Conservation (phyloP, 495 filamentous ascomycete genomes). For the Pyrenula aspistea region DNA sequence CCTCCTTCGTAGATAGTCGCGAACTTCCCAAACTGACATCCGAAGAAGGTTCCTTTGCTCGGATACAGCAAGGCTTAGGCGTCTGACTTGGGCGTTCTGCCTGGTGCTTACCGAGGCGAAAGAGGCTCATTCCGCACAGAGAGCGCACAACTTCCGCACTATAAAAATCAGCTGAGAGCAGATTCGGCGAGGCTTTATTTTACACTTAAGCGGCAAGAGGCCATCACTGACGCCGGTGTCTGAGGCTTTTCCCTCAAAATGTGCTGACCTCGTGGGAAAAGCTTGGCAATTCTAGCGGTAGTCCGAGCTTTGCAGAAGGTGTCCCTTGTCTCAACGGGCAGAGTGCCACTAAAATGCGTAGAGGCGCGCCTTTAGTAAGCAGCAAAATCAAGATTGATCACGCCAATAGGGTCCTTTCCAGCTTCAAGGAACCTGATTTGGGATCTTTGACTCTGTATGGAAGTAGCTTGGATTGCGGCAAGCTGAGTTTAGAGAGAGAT, state of each 20-base stretch:
- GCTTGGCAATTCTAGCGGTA: not conserved
- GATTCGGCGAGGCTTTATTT: not conserved
- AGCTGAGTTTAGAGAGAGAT: not conserved
- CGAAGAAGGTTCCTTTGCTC: not conserved
- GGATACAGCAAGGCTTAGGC: not conserved
- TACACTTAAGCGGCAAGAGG: not conserved
- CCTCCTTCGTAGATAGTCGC: not conserved
- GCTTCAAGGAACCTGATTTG: not conserved
- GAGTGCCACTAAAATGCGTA: not conserved
- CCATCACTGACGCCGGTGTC: not conserved
- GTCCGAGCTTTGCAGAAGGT: not conserved
- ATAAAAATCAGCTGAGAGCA: not conserved
- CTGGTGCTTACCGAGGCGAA: not conserved
- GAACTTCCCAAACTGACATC: not conserved
- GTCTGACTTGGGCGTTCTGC: not conserved
- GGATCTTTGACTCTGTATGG: not conserved
- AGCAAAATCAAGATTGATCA: not conserved
- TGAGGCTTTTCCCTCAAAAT: not conserved
- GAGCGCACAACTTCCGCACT: not conserved
- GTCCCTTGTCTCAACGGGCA: not conserved
- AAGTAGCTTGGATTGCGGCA: not conserved
- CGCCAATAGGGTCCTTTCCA: not conserved
- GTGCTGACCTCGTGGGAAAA: not conserved
- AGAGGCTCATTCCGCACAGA: not conserved
- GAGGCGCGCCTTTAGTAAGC: not conserved